Evolutionary conservation across 192 early-diverging fungal genomes (phyloP), one percentile per base, ranked within the genome.

Genomic region (Haplosporangium gracile): DNA sequence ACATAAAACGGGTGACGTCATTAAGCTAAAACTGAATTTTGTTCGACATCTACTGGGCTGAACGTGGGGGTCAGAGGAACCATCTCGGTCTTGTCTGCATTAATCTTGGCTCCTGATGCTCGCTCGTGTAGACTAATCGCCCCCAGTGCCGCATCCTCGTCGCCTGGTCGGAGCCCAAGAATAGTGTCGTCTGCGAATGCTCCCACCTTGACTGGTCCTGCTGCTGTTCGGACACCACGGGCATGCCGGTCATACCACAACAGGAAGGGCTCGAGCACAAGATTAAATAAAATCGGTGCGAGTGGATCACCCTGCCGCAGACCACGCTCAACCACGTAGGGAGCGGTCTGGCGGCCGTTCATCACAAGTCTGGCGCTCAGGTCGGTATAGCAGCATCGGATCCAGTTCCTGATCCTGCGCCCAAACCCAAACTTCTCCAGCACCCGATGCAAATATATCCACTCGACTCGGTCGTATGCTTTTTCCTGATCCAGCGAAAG

Each of bases 391-490:
- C 42, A 74, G 32, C 73, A 29, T 32, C 32, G 15, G 32, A 74
- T 74, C 73, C 73, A 74, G 45, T 51, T 74, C 6, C 72, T 47
- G 4, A 74, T 34, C 20, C 72, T 24, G 11, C 22, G 47, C 0
- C 45, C 45, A 16, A 82, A 78, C 6, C 63, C 43, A 57, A 68
- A 74, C 8, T 4, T 22, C 13, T 47, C 20, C 0, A 88, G 78
- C 9, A 77, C 75, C 2, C 43, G 26, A 2, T 32, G 24, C 1
- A 83, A n/a, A 43, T 88, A 88, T 1, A 2, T 43, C 22, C 74
- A 76, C 47, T 88, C 74, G 0, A 88, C 75, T 32, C 81, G 68
- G 49, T 88, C 87, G 70, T 83, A 88, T 0, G 81, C 81, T 53
- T 88, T 83, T 10, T 82, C 77, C 65, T 88, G 80, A 36, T 88